Evolutionary conservation across 139 green algal species (phyloP).

Genomic region (Chlamydomonas sphaeroides): DNA sequence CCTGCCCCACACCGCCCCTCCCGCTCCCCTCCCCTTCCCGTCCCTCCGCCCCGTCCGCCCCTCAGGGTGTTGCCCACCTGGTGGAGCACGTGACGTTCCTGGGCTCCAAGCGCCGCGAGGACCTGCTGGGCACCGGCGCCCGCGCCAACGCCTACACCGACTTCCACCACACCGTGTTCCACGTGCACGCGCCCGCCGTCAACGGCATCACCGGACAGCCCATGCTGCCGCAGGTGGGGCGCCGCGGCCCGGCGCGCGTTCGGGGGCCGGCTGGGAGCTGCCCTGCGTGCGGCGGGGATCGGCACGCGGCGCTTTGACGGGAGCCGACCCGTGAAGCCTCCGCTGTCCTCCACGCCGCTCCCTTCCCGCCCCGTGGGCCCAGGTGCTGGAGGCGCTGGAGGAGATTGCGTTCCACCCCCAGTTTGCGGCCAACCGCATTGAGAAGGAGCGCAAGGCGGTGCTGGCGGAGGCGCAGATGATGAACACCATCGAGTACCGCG

Average conservation of each 20-base stretch:
- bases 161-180: conserved; percentile 99
- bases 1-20: too few species aligned
- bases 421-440: conserved; percentile 89
- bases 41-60: too few species aligned
- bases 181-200: conserved; percentile 91
- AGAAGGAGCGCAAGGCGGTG: conserved; percentile 98
- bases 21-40: too few species aligned
- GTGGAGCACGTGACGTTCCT: conserved; percentile 99
- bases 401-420: conserved; percentile 88
- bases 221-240: conserved; percentile 86
- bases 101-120: conserved; percentile 89
- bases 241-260: too few species aligned
- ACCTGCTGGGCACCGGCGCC: conserved; percentile 87
- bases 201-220: conserved; percentile 76
- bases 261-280: too few species aligned
- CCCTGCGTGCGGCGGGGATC: too few species aligned
- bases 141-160: conserved; percentile 99
- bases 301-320: too few species aligned
- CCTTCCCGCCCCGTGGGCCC: not conserved
- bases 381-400: conserved; percentile 92
- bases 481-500: conserved; percentile 99
- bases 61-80: conserved; percentile 96
- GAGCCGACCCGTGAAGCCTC: too few species aligned
- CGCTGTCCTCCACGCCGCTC: too few species aligned
- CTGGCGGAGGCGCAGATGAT: conserved; percentile 98